Conservation (phyloP, 2,329 filamentous ascomycete species). For the Neonectria faginata region DNA sequence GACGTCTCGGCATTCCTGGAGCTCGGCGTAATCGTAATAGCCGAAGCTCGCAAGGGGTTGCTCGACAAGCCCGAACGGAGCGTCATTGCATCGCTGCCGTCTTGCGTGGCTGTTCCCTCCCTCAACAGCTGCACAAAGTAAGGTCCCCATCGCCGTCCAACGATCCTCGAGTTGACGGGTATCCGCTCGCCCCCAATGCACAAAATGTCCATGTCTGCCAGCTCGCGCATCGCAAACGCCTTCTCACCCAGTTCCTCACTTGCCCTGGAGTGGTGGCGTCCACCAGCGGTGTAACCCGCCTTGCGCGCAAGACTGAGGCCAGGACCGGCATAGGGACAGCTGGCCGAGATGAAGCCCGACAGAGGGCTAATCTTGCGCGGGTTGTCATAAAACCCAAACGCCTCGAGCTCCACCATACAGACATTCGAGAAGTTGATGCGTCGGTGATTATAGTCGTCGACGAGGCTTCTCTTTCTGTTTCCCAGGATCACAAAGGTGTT, state of each 20-base stretch:
- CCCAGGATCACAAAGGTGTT: conserved; percentile 97
- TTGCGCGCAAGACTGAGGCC: conserved; percentile 69
- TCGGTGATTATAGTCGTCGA: conserved; percentile 98
- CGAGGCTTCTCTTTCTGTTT: conserved; percentile 90
- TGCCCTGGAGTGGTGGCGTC: conserved; percentile 78
- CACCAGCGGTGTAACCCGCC: conserved; percentile 76
- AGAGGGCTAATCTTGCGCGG: conserved; percentile 82
- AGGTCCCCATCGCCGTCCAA: conserved; percentile 90
- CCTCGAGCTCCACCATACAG: conserved; percentile 96
- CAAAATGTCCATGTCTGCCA: conserved; percentile 96
- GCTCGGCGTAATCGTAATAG: conserved; percentile 83
- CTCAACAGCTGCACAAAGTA: conserved; percentile 94
- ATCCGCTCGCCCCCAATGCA: conserved; percentile 92
- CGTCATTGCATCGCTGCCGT: conserved; percentile 80
- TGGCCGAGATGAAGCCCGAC: conserved; percentile 87
- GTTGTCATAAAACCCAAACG: conserved; percentile 97
- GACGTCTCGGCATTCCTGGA: conserved; percentile 63
- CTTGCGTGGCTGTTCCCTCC: conserved; percentile 79
- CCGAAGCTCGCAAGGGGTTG: conserved; percentile 78
- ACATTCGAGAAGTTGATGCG: conserved; percentile 98
- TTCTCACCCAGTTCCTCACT: conserved; percentile 89
- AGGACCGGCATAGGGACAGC: conserved; percentile 72
- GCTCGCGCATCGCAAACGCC: conserved; percentile 81
- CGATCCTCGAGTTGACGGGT: conserved; percentile 90
- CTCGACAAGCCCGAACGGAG: conserved; percentile 72